Base-by-base conservation (phyloP, 2,329 filamentous ascomycete species). In the Epichloe aotearoae region DNA sequence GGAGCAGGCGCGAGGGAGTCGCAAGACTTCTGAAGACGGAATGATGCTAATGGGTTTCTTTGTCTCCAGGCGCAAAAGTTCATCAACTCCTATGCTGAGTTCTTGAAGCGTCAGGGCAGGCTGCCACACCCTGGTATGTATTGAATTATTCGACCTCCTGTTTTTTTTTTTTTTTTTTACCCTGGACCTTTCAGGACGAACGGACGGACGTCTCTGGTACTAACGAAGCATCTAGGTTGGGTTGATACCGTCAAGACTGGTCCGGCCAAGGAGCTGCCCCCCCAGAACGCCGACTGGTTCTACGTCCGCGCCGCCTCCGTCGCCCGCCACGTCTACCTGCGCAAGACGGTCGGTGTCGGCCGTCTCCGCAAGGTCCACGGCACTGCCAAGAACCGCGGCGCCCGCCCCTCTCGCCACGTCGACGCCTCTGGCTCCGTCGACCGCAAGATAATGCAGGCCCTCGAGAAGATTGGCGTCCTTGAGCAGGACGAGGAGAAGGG, bases 181-280 rank as follows among this genome's bases (percentile, higher is more conserved):
- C 26, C 26, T 11, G 26, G 8, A 30, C 26, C 26, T 30, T 30
- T 30, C 26, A 11, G 26, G 11, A 30, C 26, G 8, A 30, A 10
- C 8, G 26, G 8, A 30, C 8, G 26, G 26, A 30, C 8, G 26
- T 10, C 26, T 30, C 26, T 30, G 8, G 26, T 30, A 30, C 8
- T 30, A 30, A 30, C 26, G 26, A 30, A 30, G 26, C 8, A 11
- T 30, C 8, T 11, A 94, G 89, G 88, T 79, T 97, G 91, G 91
- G 91, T 96, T 73, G 93, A 98, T 73, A 96, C 91, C 68, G 93
- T 97, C 78, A 98, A 98, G 86, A 96, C 91, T 64, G 91, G 88
- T 67, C 81, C 84, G 70, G 86, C 86, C 72, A 95, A 95, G 77
- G 93, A 98, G 80, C 86, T 98, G 26, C 68, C 93, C 91, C 68